phyloP scores from a whole-genome alignment of 345 rosid species.

The Hypericum perforatum region DNA sequence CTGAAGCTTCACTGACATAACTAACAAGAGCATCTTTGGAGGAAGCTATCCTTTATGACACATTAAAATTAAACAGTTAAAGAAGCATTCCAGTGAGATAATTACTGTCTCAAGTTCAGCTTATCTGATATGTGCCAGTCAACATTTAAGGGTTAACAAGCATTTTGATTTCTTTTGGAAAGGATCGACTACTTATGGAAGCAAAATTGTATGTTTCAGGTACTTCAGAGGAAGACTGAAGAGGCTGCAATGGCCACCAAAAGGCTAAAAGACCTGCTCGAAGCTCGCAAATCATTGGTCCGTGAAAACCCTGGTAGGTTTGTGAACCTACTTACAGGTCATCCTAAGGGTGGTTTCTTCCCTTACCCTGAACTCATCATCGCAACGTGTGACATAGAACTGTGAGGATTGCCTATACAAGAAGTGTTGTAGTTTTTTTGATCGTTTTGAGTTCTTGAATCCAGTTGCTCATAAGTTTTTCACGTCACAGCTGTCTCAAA shows the following conservation, averaged over 20 bases:
- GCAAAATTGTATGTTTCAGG: constrained; percentile 37
- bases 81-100: no score
- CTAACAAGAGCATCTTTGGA: no score
- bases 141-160: not conserved
- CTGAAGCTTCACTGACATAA: no score
- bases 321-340: not conserved
- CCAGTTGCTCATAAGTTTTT: constrained; percentile 24
- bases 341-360: no score
- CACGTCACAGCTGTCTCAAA: constrained; percentile 53
- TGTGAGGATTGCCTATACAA: constrained; percentile 4
- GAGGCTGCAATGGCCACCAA: constrained; percentile 99
- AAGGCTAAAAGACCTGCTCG: constrained; percentile 90
- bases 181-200: constrained; percentile 9
- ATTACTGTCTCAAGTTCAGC: no score
- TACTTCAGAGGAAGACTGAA: constrained; percentile 97
- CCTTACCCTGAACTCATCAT: no score
- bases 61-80: no score
- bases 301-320: constrained; percentile 65
- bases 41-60: no score
- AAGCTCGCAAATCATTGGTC: constrained; percentile 81
- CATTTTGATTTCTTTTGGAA: not conserved
- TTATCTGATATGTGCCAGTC: not conserved
- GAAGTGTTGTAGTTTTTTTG: constrained; percentile 1
- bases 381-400: no score
- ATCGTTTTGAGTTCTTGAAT: constrained; percentile 1